Evolutionary conservation across 2,329 filamentous ascomycete species (phyloP), one percentile per base, ranked within the genome.

Genomic region (Daldinia eschscholtzii): DNA sequence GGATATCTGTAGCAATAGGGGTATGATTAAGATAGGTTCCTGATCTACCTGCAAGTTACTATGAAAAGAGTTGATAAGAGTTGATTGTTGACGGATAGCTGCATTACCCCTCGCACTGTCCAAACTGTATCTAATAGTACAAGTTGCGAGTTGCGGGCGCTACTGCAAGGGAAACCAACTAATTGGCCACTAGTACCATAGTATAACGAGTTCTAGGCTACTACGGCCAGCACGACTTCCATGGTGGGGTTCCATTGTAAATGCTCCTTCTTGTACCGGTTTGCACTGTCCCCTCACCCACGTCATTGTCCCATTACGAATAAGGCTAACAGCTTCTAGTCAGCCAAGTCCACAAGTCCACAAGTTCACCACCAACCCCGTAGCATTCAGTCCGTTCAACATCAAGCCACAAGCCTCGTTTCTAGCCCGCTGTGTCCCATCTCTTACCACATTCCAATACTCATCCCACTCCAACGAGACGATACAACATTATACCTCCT

Each of bases 261-360:
- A 67, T 60, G 60, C 52, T 55, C 57, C 66, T 33, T 33, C 41
- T 58, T 23, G 28, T 30, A 56, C 50, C 13, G 28, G 35, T 61
- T 52, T 23, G 18, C 15, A 42, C 28, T 48, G 61, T 55, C 67
- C 67, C 67, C 64, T 67, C 61, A 64, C 64, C 53, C 52, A 70
- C 67, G 67, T 70, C 67, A 70, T 70, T 70, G 57, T 6, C 18
- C 18, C 18, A 55, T 55, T 55, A 37, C 52, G 57, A 39, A 57
- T 20, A 39, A 52, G 23, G 20, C 23, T 48, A 64, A 30, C 42
- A 58, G 35, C 50, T 64, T 56, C 57, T 48, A 55, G 37, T 52
- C 46, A 50, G 26, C 26, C 26, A 26, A 52, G 15, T 30, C 46
- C 46, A 48, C 18, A 50, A 50, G 15, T 18, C 39, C 13, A 48